A percentile compares a stretch with the other conserved stretches of the same genome.
phyloP scores from a whole-genome alignment of 176 grass and related monocot species.

The Oryza punctata region DNA sequence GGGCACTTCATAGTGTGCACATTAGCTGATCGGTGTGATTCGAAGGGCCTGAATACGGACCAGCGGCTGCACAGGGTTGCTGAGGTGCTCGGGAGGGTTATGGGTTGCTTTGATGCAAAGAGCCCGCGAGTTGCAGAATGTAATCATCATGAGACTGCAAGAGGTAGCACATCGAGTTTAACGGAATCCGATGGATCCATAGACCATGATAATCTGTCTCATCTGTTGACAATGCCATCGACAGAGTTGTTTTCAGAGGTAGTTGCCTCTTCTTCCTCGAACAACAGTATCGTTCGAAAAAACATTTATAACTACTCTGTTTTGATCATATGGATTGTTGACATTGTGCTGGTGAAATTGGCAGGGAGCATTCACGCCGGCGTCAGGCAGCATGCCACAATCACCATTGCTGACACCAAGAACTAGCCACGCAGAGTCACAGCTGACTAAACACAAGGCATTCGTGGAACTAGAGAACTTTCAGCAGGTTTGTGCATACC shows the following conservation, averaged over 20 bases:
- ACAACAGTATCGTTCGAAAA: too few relatives aligned
- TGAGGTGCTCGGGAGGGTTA: constrained; percentile 77
- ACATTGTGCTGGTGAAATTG: constrained; percentile 30
- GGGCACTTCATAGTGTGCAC: constrained; percentile 84
- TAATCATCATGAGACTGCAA: constrained; percentile 34
- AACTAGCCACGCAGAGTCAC: constrained; percentile 67
- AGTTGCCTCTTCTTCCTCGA: constrained; percentile 28
- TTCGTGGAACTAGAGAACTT: constrained; percentile 82
- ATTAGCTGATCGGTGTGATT: constrained; percentile 83
- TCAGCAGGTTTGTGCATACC: constrained; percentile 68
- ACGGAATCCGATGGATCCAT: constrained; percentile 30
- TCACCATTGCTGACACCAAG: constrained; percentile 72
- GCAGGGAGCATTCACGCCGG: constrained; percentile 45
- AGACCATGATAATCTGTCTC: constrained; percentile 42
- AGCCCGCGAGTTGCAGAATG: constrained; percentile 2
- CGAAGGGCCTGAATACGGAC: constrained; percentile 76
- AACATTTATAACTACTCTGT: constrained; percentile 20
- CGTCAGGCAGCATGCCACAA: constrained; percentile 62
- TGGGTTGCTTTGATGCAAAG: constrained; percentile 43
- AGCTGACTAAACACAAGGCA: constrained; percentile 61
- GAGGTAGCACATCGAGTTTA: constrained; percentile 35
- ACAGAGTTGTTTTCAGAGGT: constrained; percentile 62
- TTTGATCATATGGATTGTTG: constrained; percentile 20
- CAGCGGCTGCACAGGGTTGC: constrained; percentile 68
- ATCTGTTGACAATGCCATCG: constrained; percentile 39